A percentile compares a stretch with the other conserved stretches of the same genome.
phyloP scores from a whole-genome alignment of 129 eudicot genomes.

The Centaurea solstitialis region DNA sequence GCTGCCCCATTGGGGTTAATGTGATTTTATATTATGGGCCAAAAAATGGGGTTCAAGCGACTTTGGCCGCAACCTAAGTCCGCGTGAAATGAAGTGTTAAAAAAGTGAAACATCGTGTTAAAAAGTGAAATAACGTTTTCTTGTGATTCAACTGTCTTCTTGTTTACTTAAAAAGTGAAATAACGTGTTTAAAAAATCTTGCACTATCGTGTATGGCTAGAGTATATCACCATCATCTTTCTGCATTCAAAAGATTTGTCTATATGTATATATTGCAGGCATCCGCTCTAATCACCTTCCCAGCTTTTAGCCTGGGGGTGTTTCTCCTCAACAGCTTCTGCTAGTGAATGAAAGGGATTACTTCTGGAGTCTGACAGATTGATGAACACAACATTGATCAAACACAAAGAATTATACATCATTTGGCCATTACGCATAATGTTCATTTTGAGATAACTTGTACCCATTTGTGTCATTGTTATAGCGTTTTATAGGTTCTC shows the following conservation, averaged over 20 bases:
- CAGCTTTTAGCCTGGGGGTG: conserved; percentile 54
- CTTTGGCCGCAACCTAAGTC: too few species aligned
- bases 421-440: background rate
- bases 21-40: too few species aligned
- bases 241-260: conserved; percentile 1
- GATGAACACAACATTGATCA: background rate
- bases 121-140: too few species aligned
- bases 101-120: too few species aligned
- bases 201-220: background rate
- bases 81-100: too few species aligned
- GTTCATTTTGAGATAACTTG: background rate
- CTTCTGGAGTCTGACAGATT: background rate
- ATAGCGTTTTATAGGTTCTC: background rate
- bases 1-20: too few species aligned
- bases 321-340: conserved; percentile 44
- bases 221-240: background rate
- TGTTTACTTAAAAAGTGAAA: background rate
- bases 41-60: too few species aligned
- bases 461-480: background rate
- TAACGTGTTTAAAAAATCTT: background rate
- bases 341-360: conserved; percentile 15
- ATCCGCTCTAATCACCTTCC: conserved; percentile 68
- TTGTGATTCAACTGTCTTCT: too few species aligned
- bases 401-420: background rate
- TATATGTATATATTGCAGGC: conserved; percentile 46